Base-by-base conservation (phyloP, 257 asterid genomes). In the Nicotiana attenuata region DNA sequence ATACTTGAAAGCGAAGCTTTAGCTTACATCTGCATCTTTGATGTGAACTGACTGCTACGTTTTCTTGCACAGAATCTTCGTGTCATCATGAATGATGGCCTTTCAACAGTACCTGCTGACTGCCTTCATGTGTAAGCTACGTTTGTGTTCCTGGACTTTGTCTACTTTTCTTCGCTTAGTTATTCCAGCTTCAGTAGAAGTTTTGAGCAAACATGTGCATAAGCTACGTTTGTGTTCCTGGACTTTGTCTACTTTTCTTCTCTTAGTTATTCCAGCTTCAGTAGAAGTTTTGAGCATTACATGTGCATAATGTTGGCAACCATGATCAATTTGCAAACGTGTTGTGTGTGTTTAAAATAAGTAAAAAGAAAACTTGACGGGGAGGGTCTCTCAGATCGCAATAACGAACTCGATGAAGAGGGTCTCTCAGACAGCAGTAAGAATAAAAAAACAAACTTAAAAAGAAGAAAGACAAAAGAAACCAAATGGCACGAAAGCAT, bases 81-180 rank as follows among this genome's bases (percentile, higher is more conserved):
- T 68, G 97, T 96, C 82, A 92, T 96, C 81, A 96, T 96, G 97
- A 96, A 96, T 87, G 99, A 96, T 89, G 99, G 98, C 64, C 92
- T 96, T 81, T 91, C 99, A 81, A 89, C 97, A 5, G 89, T 96
- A 85, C 99, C 99, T 57, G 90, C 93, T 77, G 90, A 92, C 82
- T 92, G 94, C 89, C 95, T 96, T 81, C 93, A 86, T 68, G 97
- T 90, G 99, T 96, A 94, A 92, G 99, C 84, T 79, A 31, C 69
- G 78, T 66, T 73, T 79, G 59, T 79, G 77, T 80, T 66, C 50
- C 81, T 66, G 17, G 71, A 65, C 52, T 82, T 75, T 80, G 7
- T 45, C 57, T 64, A 29, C 41, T 76, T 52, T 7, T 26, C 59
- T 26, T 66, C 33, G 41, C 77, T 69, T 41, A 13, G 31, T 45